Evolutionary conservation across 2,329 filamentous ascomycete species (phyloP), one percentile per base, ranked within the genome.

Genomic region (Cordyceps cateniannulata): DNA sequence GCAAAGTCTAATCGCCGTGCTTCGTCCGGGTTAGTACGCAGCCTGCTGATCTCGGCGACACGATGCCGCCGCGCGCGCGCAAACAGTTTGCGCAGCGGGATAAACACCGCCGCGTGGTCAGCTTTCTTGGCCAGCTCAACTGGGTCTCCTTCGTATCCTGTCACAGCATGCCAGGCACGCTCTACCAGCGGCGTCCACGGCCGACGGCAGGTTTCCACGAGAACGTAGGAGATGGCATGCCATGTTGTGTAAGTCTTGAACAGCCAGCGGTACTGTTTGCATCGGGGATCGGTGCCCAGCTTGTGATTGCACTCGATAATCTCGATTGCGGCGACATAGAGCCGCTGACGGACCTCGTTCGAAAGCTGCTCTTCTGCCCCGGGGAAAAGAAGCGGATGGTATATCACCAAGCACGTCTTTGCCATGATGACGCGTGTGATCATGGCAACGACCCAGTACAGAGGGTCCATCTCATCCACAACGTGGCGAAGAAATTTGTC

Each of bases 321-420:
- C 67, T 93, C 89, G 27, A 93, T 81, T 2, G 88, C 86, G 0
- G 87, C 88, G 25, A 87, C 75, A 69, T 91, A 90, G 1, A 93
- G 77, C 61, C 85, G 85, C 63, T 91, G 83, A 61, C 85, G 84
- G 9, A 84, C 83, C 52, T 86, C 85, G 54, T 83, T 79, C 0
- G 84, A 81, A 8, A 89, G 76, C 27, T 78, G 79, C 9, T 77
- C 72, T n/a, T 79, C 79, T 10, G 80, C 78, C 27, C 85, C 81
- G 38, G 81, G 79, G 56, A 85, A 82, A 35, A 89, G 84, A 67
- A 88, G 81, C 0, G 89, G 89, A 66, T 93, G 86, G 67, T 93
- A 89, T 2, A 91, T 81, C 62, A 92, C 81, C 40, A 95, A 79
- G 76, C 87, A 90, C 77, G 92, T 85, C 73, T 92, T 93, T 57